Evolutionary conservation across 345 rosid genomes (phyloP), one percentile per base, ranked within the genome.

Genomic region (Dipteronia dyeriana): DNA sequence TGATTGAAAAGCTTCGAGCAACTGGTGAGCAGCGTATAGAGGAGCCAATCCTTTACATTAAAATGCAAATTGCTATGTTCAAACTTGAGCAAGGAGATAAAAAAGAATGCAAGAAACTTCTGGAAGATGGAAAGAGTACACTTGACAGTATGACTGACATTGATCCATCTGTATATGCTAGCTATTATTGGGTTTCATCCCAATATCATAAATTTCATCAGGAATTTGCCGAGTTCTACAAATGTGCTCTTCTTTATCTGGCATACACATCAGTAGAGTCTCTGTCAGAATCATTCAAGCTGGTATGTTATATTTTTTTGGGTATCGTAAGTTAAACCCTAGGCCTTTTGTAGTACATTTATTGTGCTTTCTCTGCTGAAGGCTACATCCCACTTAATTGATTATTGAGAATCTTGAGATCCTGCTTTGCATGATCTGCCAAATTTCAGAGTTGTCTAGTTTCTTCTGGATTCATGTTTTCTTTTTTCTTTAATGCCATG

Each of bases 81-180:
- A 97, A 89, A 88, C 94, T 97, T 71, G 97, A 92, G 84, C 91
- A 86, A 76, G 99, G 95, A 78, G 90, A 94, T 60, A 94, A 88
- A 79, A 94, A 91, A 78, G 98, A 89, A 79, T 90, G 94, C 87
- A 97, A 94, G 85, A 89, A 88, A 76, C 90, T 92, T 85, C 87
- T 97, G 73, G 99, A 97, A 12, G 95, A 90, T 87, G 98, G 97
- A 60, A 91, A 91, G 84, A 88, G 83, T 61, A 90, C 91, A 29
- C 93, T 92, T 45, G 97, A 94, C 87, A 87, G 94, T 70, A 92
- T 97, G 98, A 97, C 98, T 39, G 99, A 97, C 80, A 97, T 97
- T 69, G 99, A 97, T 85, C 99, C 99, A 20, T 88, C 99, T 0
- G 99, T 97, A 4, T 85, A 91, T 79, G 95, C 98, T 62, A 94